Conservation (phyloP, 352 stramenopile species). For the Phytophthora sp. region DNA sequence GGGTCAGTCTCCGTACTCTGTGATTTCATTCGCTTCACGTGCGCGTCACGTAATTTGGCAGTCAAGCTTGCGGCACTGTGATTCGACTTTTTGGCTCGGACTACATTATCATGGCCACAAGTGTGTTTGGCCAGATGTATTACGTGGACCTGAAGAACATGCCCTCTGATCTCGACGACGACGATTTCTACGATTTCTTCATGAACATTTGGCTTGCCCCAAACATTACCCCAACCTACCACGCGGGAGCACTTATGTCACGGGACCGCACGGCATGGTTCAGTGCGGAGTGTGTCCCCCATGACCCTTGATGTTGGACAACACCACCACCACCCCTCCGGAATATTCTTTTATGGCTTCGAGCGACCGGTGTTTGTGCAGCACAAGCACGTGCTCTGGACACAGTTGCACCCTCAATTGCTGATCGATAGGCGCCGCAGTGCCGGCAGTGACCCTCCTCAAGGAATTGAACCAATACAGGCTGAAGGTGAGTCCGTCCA, state of each 20-base stretch:
- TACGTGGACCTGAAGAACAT: too few relatives aligned
- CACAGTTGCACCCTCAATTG: conserved; percentile 7
- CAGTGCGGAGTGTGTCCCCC: neutral
- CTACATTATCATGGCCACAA: conserved; percentile 8
- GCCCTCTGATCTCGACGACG: too few relatives aligned
- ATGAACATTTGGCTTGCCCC: neutral
- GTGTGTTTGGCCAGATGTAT: too few relatives aligned
- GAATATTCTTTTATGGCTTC: conserved; percentile 6
- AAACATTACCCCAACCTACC: conserved; percentile 5
- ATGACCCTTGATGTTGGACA: neutral
- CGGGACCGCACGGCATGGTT: conserved; percentile 13
- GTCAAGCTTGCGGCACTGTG: conserved; percentile 3
- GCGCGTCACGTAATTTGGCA: conserved; percentile 1
- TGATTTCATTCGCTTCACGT: conserved; percentile 14
- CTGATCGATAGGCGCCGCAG: neutral
- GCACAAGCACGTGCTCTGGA: conserved; percentile 15
- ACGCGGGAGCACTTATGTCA: conserved; percentile 9
- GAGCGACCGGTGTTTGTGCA: conserved; percentile 9
- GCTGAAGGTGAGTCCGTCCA: neutral
- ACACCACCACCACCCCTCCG: neutral
- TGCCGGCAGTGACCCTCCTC: neutral
- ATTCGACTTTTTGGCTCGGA: conserved; percentile 2
- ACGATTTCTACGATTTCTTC: conserved; percentile 25
- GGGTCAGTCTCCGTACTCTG: neutral
- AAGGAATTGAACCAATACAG: neutral